Conservation (phyloP, 768 basidiomycete species). For the Daedalea quercina region DNA sequence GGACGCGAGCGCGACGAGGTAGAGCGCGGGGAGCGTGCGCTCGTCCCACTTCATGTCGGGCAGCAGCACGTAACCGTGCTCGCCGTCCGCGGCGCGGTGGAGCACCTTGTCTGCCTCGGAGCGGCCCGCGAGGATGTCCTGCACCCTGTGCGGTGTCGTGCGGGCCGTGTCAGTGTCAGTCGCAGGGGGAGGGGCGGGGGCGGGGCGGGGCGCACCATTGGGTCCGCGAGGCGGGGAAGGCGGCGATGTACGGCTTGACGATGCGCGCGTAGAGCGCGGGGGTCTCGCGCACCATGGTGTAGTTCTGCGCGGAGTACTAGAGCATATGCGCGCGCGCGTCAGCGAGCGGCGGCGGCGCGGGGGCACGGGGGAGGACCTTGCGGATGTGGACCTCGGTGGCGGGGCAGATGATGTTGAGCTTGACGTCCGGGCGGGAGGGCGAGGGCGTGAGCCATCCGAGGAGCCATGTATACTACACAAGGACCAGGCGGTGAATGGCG, state of each 20-base stretch:
- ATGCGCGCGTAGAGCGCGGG: constrained; percentile 65
- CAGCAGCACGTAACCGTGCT: constrained; percentile 64
- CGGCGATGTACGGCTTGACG: constrained; percentile 72
- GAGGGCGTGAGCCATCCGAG: constrained; percentile 58
- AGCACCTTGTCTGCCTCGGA: constrained; percentile 74
- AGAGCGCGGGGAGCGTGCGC: constrained; percentile 65
- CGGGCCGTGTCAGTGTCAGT: background rate
- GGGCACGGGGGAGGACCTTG: constrained; percentile 43
- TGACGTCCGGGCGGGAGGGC: constrained; percentile 53
- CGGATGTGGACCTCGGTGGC: constrained; percentile 86
- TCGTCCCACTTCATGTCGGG: constrained; percentile 99
- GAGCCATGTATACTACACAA: constrained; percentile 69
- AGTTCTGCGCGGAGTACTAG: constrained; percentile 72
- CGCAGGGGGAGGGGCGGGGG: background rate
- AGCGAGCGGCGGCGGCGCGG: too few species aligned
- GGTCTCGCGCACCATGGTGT: constrained; percentile 76
- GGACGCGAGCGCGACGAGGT: constrained; percentile 74
- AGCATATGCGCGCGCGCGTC: background rate
- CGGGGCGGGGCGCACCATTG: constrained; percentile 73
- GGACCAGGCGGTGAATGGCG: constrained; percentile 6
- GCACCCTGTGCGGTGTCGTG: constrained; percentile 62
- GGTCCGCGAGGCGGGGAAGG: constrained; percentile 70
- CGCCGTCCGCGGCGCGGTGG: constrained; percentile 43
- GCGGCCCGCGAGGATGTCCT: constrained; percentile 70
- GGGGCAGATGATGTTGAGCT: constrained; percentile 80